A percentile compares a stretch with the other conserved stretches of the same genome.
Evolutionary conservation across 805 yeast genomes (phyloP).

Genomic region (Brettanomyces anomalus): DNA sequence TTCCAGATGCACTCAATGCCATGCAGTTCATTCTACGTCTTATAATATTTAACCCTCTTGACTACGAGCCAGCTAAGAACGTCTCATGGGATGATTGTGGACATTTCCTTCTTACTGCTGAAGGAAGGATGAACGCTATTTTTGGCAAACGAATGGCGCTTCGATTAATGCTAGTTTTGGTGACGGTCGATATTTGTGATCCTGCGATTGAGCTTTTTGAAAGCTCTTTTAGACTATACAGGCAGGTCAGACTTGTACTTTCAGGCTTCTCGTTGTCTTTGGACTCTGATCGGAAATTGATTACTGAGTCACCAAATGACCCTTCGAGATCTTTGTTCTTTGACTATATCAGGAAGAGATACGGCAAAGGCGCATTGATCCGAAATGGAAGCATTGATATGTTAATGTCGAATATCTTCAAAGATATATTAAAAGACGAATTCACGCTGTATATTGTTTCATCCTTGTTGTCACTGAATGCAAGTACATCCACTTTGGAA

Average conservation of each 20-base stretch:
- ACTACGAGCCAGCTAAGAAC: conserved; percentile 12
- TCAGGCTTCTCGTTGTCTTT: conserved; percentile 4
- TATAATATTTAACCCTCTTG: conserved; percentile 16
- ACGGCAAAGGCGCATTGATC: conserved; percentile 18
- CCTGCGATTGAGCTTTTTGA: conserved; percentile 16
- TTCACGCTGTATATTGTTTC: conserved; percentile 17
- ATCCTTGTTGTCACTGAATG: conserved; percentile 10
- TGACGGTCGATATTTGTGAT: conserved; percentile 25
- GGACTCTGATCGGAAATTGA: not conserved
- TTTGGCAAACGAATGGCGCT: conserved; percentile 14
- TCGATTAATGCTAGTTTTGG: conserved; percentile 20
- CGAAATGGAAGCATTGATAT: conserved; percentile 17
- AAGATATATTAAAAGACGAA: conserved; percentile 10
- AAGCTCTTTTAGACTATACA: conserved; percentile 10
- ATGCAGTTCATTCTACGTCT: conserved; percentile 28
- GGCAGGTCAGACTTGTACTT: conserved; percentile 5
- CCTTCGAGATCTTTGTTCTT: conserved; percentile 6
- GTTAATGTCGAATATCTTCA: conserved; percentile 11
- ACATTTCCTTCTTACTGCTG: conserved; percentile 11
- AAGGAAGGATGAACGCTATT: conserved; percentile 12
- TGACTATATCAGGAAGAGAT: conserved; percentile 8
- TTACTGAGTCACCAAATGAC: not conserved
- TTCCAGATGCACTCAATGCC: conserved; percentile 16
- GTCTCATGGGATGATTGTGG: conserved; percentile 20
- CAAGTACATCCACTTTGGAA: not conserved